Evolutionary conservation across 1,139 yeast species (phyloP).

Genomic region (Trichomonascaceae sp.): DNA sequence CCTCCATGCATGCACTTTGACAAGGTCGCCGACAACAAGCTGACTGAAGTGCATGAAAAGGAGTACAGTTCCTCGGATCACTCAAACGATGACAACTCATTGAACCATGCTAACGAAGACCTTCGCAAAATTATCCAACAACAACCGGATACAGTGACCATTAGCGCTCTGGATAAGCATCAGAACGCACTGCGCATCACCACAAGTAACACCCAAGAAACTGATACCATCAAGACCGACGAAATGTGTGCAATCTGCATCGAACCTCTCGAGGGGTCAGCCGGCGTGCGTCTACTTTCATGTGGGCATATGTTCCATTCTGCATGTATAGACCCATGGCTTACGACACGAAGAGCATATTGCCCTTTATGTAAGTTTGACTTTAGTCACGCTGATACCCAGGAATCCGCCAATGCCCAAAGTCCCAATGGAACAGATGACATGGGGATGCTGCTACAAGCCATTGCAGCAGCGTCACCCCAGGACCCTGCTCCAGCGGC

Average conservation of each 20-base stretch:
- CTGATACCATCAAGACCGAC: constrained; percentile 5
- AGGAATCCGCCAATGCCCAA: constrained; percentile 1
- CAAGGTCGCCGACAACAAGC: too few species aligned
- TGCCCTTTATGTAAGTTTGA: constrained; percentile 72
- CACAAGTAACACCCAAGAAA: too few species aligned
- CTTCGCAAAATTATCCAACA: too few species aligned
- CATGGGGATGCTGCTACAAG: not conserved
- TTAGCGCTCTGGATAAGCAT: too few species aligned
- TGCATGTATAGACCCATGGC: constrained; percentile 75
- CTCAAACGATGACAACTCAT: too few species aligned
- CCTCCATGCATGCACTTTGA: too few species aligned
- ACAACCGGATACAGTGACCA: too few species aligned
- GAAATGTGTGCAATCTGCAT: constrained; percentile 78
- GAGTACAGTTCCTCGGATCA: too few species aligned
- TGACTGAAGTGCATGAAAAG: too few species aligned
- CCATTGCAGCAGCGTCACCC: not conserved
- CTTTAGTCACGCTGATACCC: constrained; percentile 17
- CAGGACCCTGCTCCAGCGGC: not conserved
- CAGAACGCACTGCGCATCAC: too few species aligned
- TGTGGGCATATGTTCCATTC: constrained; percentile 83
- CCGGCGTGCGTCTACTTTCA: constrained; percentile 53
- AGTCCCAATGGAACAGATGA: too few species aligned
- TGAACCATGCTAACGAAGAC: too few species aligned
- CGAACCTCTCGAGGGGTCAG: constrained; percentile 50
- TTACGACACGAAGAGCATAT: constrained; percentile 60